Evolutionary conservation across 2,329 filamentous ascomycete species (phyloP), one percentile per base, ranked within the genome.

Genomic region (Epichloe gansuensis): DNA sequence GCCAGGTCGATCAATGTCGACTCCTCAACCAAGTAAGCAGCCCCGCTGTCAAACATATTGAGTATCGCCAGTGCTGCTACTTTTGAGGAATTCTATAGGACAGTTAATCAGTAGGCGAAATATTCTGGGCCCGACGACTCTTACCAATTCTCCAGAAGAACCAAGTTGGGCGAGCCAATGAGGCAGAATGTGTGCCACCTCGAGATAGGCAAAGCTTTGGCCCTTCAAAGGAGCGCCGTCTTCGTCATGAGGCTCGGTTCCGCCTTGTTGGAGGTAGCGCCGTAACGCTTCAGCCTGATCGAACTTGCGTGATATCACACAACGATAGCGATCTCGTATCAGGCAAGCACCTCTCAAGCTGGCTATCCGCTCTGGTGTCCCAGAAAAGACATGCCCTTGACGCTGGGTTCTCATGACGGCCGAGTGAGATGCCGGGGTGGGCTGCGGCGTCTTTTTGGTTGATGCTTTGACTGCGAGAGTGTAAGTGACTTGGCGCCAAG

Each of bases 1-100:
- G 25, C 58, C 56, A 25, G 68, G 67, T 47, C 64, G 62, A 56
- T 73, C 68, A 51, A 73, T 71, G 9, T 71, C 61, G 31, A 55
- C 51, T 48, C 69, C 44, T 70, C 61, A 48, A 72, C 71, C 1
- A 71, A 50, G 57, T 66, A 58, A 9, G 60, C 59, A 38, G 66
- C 59, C 28, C 63, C 65, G 35, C 48, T 57, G 53, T 72, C 68
- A 53, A 74, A 71, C 68, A 73, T 72, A 31, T 72, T 68, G 2
- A 72, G 63, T 41, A 73, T 65, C 17, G 60, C 57, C 9, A 72
- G 58, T 7, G 67, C 65, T 0, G 63, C 60, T 60, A 65, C 53
- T 55, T 67, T 66, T n/a, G 61, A 61, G 37, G 49, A 21, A 41
- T 57, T 47, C 58, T 62, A 21, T 1, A 28, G 17, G 17, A 2